Evolutionary conservation across 208 protist genomes (phyloP).

Genomic region (Acanthamoeba quina): DNA sequence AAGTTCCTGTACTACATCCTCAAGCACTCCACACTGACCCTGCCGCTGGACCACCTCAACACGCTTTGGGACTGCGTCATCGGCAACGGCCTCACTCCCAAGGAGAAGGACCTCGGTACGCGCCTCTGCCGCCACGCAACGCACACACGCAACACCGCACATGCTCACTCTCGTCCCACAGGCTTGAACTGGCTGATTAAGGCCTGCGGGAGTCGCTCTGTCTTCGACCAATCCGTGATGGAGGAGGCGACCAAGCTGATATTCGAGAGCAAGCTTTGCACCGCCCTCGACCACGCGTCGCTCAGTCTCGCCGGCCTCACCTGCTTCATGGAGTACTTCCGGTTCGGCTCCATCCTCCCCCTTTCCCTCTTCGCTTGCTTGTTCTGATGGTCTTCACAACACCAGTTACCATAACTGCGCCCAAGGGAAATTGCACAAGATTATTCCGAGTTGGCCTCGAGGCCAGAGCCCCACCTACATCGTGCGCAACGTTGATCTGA

Average conservation of each 20-base stretch:
- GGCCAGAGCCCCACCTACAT: neutral
- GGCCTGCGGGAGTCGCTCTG: neutral
- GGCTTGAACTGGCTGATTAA: constrained; percentile 7
- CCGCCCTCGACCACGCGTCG: neutral
- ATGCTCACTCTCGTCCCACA: neutral
- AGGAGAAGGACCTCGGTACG: constrained; percentile 44
- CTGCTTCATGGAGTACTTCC: constrained; percentile 57
- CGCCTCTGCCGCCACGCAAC: neutral
- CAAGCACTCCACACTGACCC: constrained; percentile 22
- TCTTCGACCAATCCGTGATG: neutral
- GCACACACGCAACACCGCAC: neutral
- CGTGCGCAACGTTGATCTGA: neutral
- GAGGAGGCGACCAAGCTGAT: constrained; percentile 46
- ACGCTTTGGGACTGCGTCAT: constrained; percentile 47
- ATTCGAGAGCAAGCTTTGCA: constrained; percentile 24
- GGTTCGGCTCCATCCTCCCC: neutral
- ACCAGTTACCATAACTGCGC: constrained; percentile 4
- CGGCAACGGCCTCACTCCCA: neutral
- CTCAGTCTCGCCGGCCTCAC: constrained; percentile 14
- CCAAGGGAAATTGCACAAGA: neutral
- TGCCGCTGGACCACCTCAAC: constrained; percentile 13
- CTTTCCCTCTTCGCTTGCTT: neutral
- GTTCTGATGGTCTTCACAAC: neutral
- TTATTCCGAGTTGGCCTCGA: neutral
- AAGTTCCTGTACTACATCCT: constrained; percentile 61